phyloP scores from a whole-genome alignment of 768 basidiomycete species.

The Austroboletus festivus region DNA sequence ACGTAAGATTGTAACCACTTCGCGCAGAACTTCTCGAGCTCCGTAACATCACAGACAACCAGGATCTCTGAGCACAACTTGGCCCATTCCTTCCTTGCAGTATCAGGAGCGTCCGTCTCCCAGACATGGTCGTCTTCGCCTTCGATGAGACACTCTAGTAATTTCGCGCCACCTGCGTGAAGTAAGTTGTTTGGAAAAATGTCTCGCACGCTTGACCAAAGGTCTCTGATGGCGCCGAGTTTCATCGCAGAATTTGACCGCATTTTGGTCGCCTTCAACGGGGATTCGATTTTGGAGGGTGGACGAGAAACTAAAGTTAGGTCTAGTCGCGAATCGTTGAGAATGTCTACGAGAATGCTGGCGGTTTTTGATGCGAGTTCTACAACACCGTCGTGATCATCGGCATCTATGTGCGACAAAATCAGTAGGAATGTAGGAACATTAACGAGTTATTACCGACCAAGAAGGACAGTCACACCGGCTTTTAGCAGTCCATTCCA shows the following conservation, averaged over 20 bases:
- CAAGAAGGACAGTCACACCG: constrained; percentile 45
- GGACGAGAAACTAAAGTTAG: constrained; percentile 31
- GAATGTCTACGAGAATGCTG: constrained; percentile 46
- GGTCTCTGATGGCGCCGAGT: constrained; percentile 51
- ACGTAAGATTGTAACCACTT: constrained; percentile 20
- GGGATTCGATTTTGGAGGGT: constrained; percentile 8
- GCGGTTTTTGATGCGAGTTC: constrained; percentile 41
- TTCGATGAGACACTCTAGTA: constrained; percentile 50
- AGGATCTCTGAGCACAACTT: constrained; percentile 55
- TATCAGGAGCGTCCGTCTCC: constrained; percentile 41
- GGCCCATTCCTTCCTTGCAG: constrained; percentile 57
- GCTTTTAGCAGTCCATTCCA: constrained; percentile 59
- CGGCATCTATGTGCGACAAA: constrained; percentile 35
- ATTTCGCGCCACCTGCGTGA: constrained; percentile 39
- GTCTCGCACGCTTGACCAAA: constrained; percentile 50
- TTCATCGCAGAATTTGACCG: constrained; percentile 50
- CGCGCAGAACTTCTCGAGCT: constrained; percentile 54
- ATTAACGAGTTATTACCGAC: constrained; percentile 42
- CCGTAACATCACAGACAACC: constrained; percentile 43
- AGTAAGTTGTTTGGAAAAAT: constrained; percentile 44
- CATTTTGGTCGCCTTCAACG: constrained; percentile 6
- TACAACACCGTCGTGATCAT: constrained; percentile 37
- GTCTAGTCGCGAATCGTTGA: constrained; percentile 46
- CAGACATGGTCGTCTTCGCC: constrained; percentile 44
- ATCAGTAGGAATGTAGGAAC: constrained; percentile 1